Base-by-base conservation (phyloP, 345 rosid genomes). In the Pseudoturritis turrita region DNA sequence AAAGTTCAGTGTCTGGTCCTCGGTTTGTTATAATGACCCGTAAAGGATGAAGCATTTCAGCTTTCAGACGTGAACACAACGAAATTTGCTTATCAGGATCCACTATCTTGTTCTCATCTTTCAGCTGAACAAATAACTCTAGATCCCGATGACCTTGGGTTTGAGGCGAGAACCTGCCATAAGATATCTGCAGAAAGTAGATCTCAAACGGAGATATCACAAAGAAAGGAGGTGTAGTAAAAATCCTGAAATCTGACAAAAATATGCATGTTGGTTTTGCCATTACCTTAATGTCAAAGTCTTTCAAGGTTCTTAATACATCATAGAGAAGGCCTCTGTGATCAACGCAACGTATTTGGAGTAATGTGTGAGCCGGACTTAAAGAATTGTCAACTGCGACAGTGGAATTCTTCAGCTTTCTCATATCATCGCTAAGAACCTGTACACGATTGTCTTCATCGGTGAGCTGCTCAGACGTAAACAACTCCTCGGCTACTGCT, bases 271-370 rank as follows among this genome's bases (percentile, higher is more conserved):
- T 19, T 4, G 4, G n/a, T 25, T 15, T 26, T 6, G 19, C 19
- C 10, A n/a, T 33, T 74, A 88, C 98, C 96, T 87, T 82, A 55
- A 88, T 84, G 72, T 81, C 83, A 73, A 81, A 84, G 82, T 90
- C 96, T 79, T 92, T 92, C 76, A 88, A 78, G 74, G 97, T 88
- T 76, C 96, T 83, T 85, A 90, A 50, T 40, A 83, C 80, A 68
- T 92, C 97, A 40, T 90, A 92, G 41, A 90, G 78, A 28, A 92
- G 90, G 36, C 96, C 91, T 82, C 84, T 92, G 78, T 87, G 97
- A 81, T 88, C 83, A 55, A 81, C 80, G 28, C 90, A 92, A 31
- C 74, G 76, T 65, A 90, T 79, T 43, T 87, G 96, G 73, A 92
- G 87, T 81, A 92, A 81, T 0, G 91, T 88, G 58, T 90, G 93